Conservation (phyloP, 2,329 filamentous ascomycete species). For the Boeremia lycopersici region DNA sequence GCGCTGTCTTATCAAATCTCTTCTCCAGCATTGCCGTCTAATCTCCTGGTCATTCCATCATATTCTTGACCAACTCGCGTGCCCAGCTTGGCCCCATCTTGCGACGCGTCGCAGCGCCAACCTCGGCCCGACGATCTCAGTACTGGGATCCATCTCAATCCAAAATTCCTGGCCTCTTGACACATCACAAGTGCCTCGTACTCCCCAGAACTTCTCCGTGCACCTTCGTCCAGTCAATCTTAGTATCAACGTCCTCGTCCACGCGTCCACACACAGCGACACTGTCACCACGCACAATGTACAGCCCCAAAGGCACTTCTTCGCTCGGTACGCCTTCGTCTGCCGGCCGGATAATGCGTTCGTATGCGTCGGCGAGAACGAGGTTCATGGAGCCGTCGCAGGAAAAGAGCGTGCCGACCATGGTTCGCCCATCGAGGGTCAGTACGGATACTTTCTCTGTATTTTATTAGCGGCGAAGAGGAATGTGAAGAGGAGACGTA, state of each 20-base stretch:
- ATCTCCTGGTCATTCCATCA: not conserved
- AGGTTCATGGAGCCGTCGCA: constrained; percentile 94
- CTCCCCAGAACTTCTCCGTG: constrained; percentile 81
- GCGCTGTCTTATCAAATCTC: not conserved
- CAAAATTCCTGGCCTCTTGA: too few species aligned
- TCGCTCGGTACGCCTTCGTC: constrained; percentile 83
- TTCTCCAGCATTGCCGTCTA: not conserved
- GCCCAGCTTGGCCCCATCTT: not conserved
- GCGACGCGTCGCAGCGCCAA: not conserved
- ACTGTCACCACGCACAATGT: constrained; percentile 92
- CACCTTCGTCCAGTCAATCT: constrained; percentile 92
- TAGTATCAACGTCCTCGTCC: constrained; percentile 85
- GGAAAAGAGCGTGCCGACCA: constrained; percentile 75
- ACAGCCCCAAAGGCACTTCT: constrained; percentile 83
- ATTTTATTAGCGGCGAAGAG: constrained; percentile 16
- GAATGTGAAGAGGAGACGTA: constrained; percentile 19
- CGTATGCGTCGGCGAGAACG: constrained; percentile 80
- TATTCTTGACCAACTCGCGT: not conserved
- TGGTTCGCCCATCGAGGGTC: constrained; percentile 87
- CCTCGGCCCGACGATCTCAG: not conserved
- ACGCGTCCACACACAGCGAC: constrained; percentile 89
- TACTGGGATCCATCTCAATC: not conserved
- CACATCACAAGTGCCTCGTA: constrained; percentile 70
- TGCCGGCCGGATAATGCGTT: constrained; percentile 85
- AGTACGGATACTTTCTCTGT: constrained; percentile 90